These are phyloP conservation scores for Blumeria graminis DNA, from an alignment of 2,329 filamentous ascomycete species.

Conservation along the genomic window DNA sequence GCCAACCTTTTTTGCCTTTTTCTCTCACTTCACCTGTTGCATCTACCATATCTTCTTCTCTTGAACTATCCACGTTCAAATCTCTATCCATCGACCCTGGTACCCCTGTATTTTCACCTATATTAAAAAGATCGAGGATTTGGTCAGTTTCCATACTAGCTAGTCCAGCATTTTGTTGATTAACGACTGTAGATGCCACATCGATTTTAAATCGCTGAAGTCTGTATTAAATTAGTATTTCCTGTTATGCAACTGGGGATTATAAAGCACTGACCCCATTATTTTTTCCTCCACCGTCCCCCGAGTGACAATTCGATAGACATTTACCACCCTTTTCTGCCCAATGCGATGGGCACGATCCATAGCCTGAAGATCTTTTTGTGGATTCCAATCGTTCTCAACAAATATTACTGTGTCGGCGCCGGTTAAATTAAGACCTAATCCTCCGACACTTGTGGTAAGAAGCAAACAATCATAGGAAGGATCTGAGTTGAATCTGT, in stretches of 20 bases:
- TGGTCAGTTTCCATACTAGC: constrained; percentile 93
- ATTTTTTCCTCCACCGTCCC: constrained; percentile 98
- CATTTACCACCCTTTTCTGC: constrained; percentile 98
- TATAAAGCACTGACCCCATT: constrained; percentile 32
- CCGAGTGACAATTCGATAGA: constrained; percentile 86
- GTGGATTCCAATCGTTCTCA: constrained; percentile 98
- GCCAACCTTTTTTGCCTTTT: constrained; percentile 88
- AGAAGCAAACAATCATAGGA: constrained; percentile 85
- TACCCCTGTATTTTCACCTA: constrained; percentile 54
- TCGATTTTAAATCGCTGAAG: constrained; percentile 99
- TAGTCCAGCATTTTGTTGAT: constrained; percentile 91
- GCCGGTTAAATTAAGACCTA: constrained; percentile 85
- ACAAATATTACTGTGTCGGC: constrained; percentile 98
- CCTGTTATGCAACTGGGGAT: not conserved
- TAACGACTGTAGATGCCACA: constrained; percentile 91
- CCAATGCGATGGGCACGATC: constrained; percentile 94
- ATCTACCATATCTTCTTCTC: constrained; percentile 74
- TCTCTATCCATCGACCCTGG: constrained; percentile 31
- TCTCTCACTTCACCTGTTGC: constrained; percentile 79
- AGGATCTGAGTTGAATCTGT: constrained; percentile 94
- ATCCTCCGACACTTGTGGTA: constrained; percentile 82
- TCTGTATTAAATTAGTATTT: constrained; percentile 20
- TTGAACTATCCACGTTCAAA: constrained; percentile 32
- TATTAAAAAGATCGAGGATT: constrained; percentile 85
- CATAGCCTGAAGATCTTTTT: constrained; percentile 97